Evolutionary conservation across 306 rosid species (phyloP).

Genomic region (Acmispon strigosus): DNA sequence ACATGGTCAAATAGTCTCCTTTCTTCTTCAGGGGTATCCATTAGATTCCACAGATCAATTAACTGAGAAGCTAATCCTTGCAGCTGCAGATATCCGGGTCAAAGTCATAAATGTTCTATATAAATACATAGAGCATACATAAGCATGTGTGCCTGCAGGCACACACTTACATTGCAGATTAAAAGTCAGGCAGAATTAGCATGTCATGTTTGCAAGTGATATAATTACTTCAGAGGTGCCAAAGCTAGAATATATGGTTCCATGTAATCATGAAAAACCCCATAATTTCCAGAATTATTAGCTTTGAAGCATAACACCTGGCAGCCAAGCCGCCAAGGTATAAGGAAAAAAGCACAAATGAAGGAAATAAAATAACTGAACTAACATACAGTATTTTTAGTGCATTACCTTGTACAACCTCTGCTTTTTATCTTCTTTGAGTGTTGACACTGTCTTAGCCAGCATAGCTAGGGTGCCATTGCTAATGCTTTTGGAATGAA

Average conservation of each 20-base stretch:
- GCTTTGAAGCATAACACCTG: neutral
- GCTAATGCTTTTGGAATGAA: conserved; percentile 87
- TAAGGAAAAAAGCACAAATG: neutral
- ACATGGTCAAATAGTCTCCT: conserved; percentile 79
- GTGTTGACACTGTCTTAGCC: conserved; percentile 62
- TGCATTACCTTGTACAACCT: conserved; percentile 57
- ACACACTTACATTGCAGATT: neutral
- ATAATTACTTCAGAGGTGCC: neutral
- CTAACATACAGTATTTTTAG: neutral
- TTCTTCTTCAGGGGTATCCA: conserved; percentile 83
- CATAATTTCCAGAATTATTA: neutral
- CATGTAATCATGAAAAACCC: neutral
- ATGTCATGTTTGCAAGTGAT: neutral
- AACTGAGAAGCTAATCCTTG: conserved; percentile 86
- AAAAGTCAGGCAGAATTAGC: neutral
- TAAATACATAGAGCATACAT: neutral
- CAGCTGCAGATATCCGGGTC: conserved; percentile 43
- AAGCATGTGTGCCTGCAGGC: neutral
- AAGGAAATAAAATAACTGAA: neutral
- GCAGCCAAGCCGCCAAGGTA: neutral
- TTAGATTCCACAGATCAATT: conserved; percentile 92
- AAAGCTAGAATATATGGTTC: neutral
- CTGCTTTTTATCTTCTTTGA: conserved; percentile 69
- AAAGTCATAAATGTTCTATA: neutral
- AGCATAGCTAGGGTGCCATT: conserved; percentile 70